A percentile compares a stretch with the other conserved stretches of the same genome.
These are phyloP conservation scores for Cetraspora pellucida DNA, from an alignment of 192 early-diverging fungal species.

Conservation along the genomic window DNA sequence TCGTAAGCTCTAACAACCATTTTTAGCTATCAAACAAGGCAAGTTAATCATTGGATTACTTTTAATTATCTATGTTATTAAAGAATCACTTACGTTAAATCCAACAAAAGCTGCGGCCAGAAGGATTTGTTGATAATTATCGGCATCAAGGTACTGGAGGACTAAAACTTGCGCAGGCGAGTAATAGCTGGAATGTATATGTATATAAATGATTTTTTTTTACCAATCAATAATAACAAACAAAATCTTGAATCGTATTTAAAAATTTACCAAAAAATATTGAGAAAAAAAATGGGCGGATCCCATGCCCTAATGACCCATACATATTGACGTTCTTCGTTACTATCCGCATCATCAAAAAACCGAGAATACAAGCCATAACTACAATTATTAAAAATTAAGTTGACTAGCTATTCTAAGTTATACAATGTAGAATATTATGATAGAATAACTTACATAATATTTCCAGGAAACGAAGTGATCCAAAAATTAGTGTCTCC, in stretches of 20 bases:
- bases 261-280: background rate
- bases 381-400: background rate
- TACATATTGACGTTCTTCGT: slow-evolving; percentile 5
- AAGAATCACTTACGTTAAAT: slow-evolving; percentile 44
- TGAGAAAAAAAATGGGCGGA: background rate
- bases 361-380: background rate
- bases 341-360: background rate
- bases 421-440: background rate
- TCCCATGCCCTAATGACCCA: slow-evolving; percentile 3
- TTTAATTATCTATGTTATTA: background rate
- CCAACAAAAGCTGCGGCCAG: slow-evolving; percentile 55
- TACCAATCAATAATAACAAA: background rate
- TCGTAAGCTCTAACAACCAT: slow-evolving; percentile 38
- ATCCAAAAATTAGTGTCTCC: background rate
- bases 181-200: slow-evolving; percentile 51
- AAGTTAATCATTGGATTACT: background rate
- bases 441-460: no score
- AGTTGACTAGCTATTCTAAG: background rate
- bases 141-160: slow-evolving; percentile 48
- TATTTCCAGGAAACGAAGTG: no score
- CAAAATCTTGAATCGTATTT: background rate
- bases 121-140: slow-evolving; percentile 62
- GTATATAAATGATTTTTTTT: background rate
- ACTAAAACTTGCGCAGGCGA: slow-evolving; percentile 64
- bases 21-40: background rate